Base-by-base conservation (phyloP, 2,329 filamentous ascomycete species). In the Fusarium torreyae region DNA sequence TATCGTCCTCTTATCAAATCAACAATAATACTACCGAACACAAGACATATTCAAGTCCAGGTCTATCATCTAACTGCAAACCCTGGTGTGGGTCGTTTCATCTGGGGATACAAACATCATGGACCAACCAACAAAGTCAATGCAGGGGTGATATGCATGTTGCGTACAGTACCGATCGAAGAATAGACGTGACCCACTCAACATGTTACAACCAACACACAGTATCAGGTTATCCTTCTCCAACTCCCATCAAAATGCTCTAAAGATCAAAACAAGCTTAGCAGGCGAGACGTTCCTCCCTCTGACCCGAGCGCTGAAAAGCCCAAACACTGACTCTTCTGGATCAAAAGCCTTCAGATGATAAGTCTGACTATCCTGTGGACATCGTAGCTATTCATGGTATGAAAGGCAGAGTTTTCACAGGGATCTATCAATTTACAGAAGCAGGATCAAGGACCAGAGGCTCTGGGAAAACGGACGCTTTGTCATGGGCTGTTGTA, bases 401-500 rank as follows among this genome's bases (percentile, higher is more conserved):
- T 13, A 13, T 49, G 8, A 49, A 49, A 15, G 45, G 45, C 13
- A 34, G 18, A 14, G 18, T 80, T 28, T 28, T 63, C 69, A n/a
- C 73, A 66, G 9, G 72, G 72, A n/a, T 20, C 57, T 2, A 73
- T 80, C 3, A 71, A 80, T 58, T 17, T 17, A 5, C 6, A 8
- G 34, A 36, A 36, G 17, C 34, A 36, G 15, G 15, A 36, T 17
- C 61, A 78, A 7, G 74, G 80, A 54, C 71, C 71, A 33, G 64
- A 72, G 22, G 79, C 79, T 53, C 15, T 34, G 8, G 50, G 62
- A 52, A 76, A 77, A 38, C 66, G 74, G 24, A 79, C 73, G 13
- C 70, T 76, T 38, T 81, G 24, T 77, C 75, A 42, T 80, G 74
- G 76, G 78, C 79, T 31, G 74, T 76, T 22, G 75, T 69, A 33